phyloP scores from a whole-genome alignment of 2,329 filamentous ascomycete genomes.

The Neopestalotiopsis sp. region DNA sequence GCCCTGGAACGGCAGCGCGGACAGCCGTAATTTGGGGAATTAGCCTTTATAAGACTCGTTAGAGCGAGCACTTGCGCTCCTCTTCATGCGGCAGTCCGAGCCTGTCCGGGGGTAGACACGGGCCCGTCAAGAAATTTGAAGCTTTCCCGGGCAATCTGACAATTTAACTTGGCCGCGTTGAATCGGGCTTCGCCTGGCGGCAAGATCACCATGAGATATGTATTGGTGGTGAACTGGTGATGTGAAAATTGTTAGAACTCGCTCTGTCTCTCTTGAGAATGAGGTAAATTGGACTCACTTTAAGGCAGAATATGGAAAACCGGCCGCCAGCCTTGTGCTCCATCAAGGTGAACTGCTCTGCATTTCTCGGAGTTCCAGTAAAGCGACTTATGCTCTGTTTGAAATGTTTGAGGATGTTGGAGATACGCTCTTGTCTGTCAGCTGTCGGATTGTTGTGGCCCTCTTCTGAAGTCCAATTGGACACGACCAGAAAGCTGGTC shows the following conservation, averaged over 20 bases:
- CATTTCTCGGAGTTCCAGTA: slow-evolving; percentile 80
- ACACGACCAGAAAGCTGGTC: slow-evolving; percentile 96
- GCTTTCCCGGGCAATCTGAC: slow-evolving; percentile 81
- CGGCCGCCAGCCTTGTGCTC: slow-evolving; percentile 77
- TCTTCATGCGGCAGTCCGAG: not conserved
- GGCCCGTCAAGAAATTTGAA: slow-evolving; percentile 73
- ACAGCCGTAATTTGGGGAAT: no score
- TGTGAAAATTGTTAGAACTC: not conserved
- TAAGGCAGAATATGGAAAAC: slow-evolving; percentile 94
- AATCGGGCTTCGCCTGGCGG: slow-evolving; percentile 91
- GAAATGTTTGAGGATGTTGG: slow-evolving; percentile 98
- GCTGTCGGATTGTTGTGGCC: slow-evolving; percentile 84
- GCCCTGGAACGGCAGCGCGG: no score
- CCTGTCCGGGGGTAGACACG: slow-evolving; percentile 22
- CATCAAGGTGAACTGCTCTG: slow-evolving; percentile 81
- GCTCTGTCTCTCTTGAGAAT: not conserved
- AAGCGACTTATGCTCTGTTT: slow-evolving; percentile 83
- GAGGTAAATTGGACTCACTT: slow-evolving; percentile 40
- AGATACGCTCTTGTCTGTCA: slow-evolving; percentile 91
- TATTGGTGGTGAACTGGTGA: slow-evolving; percentile 83
- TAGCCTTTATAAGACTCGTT: not conserved
- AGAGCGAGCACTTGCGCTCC: not conserved
- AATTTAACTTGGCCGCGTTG: slow-evolving; percentile 90
- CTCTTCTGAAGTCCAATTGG: slow-evolving; percentile 79
- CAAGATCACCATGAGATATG: slow-evolving; percentile 90